A percentile compares a stretch with the other conserved stretches of the same genome.
Evolutionary conservation across 306 rosid genomes (phyloP).

Genomic region (Castanea sativa): DNA sequence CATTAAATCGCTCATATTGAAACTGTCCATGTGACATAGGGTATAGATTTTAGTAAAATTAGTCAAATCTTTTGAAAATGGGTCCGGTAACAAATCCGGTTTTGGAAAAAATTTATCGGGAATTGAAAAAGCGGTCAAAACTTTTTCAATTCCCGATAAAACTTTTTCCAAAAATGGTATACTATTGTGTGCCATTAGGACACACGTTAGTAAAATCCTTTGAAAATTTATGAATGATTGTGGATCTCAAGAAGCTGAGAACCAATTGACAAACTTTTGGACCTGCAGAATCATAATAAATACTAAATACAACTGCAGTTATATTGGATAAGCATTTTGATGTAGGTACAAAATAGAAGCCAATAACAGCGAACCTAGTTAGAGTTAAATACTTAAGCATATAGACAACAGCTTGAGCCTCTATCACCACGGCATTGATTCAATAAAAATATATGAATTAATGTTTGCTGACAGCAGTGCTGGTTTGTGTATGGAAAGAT

Average conservation of each 20-base stretch:
- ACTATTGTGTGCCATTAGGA: no score
- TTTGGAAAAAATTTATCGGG: no score
- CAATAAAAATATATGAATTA: no score
- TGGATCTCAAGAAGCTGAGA: not conserved
- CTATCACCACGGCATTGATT: no score
- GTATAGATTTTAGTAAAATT: not conserved
- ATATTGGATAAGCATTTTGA: not conserved
- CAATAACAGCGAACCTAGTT: not conserved
- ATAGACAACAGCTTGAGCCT: no score
- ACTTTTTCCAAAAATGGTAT: no score
- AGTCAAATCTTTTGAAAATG: not conserved
- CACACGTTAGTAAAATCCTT: not conserved
- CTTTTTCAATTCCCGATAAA: no score
- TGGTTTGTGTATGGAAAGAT: not conserved
- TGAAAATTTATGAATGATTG: conserved; percentile 6
- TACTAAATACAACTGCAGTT: conserved; percentile 3
- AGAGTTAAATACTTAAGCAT: no score
- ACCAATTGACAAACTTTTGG: conserved; percentile 6
- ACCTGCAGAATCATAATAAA: conserved; percentile 3
- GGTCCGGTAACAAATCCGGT: no score
- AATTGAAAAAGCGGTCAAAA: no score
- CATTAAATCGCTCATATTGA: not conserved
- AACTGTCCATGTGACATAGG: not conserved
- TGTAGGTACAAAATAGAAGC: not conserved
- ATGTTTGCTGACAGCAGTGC: not conserved